A percentile compares a stretch with the other conserved stretches of the same genome.
Conservation (phyloP, 805 yeast genomes). For the Kuraishia piskuri region DNA sequence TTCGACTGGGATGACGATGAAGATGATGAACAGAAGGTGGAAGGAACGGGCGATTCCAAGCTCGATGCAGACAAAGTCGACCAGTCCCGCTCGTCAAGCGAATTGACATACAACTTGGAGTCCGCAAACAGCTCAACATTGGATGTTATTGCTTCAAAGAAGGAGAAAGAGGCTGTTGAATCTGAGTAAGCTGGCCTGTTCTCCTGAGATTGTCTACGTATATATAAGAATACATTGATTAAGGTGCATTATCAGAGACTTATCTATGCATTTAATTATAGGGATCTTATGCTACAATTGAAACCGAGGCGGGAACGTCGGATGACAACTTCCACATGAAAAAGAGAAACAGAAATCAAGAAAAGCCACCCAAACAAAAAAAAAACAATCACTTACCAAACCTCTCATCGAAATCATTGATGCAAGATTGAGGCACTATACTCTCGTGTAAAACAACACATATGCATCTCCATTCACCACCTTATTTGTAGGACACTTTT, state of each 20-base stretch:
- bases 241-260: no score
- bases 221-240: no score
- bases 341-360: no score
- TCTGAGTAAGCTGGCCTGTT: background rate
- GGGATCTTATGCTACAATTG: no score
- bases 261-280: no score
- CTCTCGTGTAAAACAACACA: conserved; percentile 66
- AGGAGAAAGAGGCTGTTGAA: conserved; percentile 4
- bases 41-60: background rate
- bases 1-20: conserved; percentile 45
- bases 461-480: conserved; percentile 74
- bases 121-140: conserved; percentile 26
- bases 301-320: no score
- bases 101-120: conserved; percentile 30
- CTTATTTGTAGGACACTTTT: conserved; percentile 35
- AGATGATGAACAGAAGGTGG: conserved; percentile 26
- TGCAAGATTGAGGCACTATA: conserved; percentile 4
- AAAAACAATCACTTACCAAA: background rate
- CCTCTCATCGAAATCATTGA: no score
- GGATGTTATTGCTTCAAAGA: conserved; percentile 18
- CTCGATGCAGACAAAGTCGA: conserved; percentile 5
- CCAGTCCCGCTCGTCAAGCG: conserved; percentile 26
- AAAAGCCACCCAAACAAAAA: no score
- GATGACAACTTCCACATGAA: no score
- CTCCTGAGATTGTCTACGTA: no score